A percentile compares a stretch with the other conserved stretches of the same genome.
Evolutionary conservation across 148 eudicot genomes (phyloP).

Genomic region (Rhododendron henanense): DNA sequence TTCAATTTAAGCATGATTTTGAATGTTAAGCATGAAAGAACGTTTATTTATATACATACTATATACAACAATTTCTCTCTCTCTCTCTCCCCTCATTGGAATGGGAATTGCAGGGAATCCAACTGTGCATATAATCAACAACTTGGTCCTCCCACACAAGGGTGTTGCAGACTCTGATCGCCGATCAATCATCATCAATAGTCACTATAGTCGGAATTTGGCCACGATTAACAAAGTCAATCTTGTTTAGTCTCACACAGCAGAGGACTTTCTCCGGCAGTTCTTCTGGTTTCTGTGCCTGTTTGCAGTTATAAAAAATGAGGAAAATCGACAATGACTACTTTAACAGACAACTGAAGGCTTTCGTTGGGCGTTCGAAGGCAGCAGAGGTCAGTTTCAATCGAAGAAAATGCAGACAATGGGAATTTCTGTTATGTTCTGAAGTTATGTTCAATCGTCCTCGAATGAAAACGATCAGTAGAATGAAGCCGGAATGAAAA

Average conservation of each 20-base stretch:
- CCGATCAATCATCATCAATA: constrained; percentile 10
- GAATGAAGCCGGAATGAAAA: neutral
- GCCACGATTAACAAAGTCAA: constrained; percentile 62
- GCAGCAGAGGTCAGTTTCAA: neutral
- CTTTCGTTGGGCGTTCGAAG: neutral
- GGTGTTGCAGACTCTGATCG: neutral
- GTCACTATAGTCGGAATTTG: constrained; percentile 62
- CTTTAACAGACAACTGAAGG: neutral
- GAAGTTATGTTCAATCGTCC: neutral
- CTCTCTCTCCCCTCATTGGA: neutral
- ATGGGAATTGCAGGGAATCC: constrained; percentile 4
- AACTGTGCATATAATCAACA: neutral
- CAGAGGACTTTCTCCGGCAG: constrained; percentile 68
- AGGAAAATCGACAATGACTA: neutral
- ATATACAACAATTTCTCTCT: neutral
- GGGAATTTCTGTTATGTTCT: neutral
- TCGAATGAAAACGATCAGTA: neutral
- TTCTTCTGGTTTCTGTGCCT: constrained; percentile 85
- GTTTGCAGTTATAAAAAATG: neutral
- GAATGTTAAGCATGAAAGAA: neutral
- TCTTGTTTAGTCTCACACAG: constrained; percentile 62
- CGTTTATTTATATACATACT: neutral
- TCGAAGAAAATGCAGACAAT: neutral
- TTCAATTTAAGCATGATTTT: neutral
- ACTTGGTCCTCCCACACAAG: constrained; percentile 3